Evolutionary conservation across 768 basidiomycete genomes (phyloP).

Genomic region (Candolleomyces eurysporus): DNA sequence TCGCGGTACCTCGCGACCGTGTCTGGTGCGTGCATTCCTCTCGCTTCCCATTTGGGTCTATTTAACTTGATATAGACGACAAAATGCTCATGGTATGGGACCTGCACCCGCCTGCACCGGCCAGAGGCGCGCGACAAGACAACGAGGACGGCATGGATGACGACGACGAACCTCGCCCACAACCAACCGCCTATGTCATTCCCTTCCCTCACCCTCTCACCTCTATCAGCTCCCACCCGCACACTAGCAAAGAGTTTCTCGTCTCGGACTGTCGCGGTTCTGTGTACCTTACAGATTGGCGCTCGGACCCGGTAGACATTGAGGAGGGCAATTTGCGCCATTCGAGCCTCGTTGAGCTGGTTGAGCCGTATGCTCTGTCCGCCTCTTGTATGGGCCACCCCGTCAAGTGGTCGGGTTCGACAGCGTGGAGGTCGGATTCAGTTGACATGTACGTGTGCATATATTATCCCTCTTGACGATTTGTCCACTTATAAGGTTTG

Average conservation of each 20-base stretch:
- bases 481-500: background rate
- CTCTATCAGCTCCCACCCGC: constrained; percentile 67
- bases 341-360: constrained; percentile 65
- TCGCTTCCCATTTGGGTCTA: constrained; percentile 9
- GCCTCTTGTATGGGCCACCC: constrained; percentile 46
- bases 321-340: constrained; percentile 58
- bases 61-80: constrained; percentile 50
- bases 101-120: constrained; percentile 58
- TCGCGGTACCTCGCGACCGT: constrained; percentile 78
- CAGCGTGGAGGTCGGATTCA: constrained; percentile 70
- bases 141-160: constrained; percentile 18
- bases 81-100: constrained; percentile 88
- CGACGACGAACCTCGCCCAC: constrained; percentile 41
- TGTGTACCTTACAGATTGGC: constrained; percentile 81
- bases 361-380: constrained; percentile 65
- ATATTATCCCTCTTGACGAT: constrained; percentile 5
- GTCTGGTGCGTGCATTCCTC: constrained; percentile 48
- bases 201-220: constrained; percentile 70
- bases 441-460: constrained; percentile 61
- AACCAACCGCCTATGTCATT: constrained; percentile 78
- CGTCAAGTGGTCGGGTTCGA: constrained; percentile 52
- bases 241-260: constrained; percentile 74
- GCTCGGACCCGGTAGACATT: constrained; percentile 59
- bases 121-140: constrained; percentile 23
- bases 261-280: constrained; percentile 75